Evolutionary conservation across 139 green algal genomes (phyloP).

Genomic region (Micromonas pusilla): DNA sequence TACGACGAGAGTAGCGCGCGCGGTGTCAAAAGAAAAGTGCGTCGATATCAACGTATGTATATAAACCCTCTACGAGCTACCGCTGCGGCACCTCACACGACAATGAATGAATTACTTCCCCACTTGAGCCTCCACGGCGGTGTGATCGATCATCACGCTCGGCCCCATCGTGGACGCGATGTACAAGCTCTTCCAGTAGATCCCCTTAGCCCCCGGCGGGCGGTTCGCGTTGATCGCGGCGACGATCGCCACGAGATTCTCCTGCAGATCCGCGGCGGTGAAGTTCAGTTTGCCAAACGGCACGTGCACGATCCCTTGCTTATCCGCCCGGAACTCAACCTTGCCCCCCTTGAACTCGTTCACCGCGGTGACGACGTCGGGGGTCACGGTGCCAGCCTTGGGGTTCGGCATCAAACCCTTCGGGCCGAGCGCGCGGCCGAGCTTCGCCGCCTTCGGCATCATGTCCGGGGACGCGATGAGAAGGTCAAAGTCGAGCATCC

Average conservation of each 20-base stretch:
- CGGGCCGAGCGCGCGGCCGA: slow-evolving; percentile 88
- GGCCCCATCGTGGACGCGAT: slow-evolving; percentile 95
- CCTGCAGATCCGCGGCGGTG: slow-evolving; percentile 67
- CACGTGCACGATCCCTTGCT: slow-evolving; percentile 94
- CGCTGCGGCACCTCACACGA: too few relatives aligned
- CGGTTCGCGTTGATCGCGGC: slow-evolving; percentile 71
- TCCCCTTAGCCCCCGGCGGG: slow-evolving; percentile 87
- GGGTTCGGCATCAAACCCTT: slow-evolving; percentile 98
- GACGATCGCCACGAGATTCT: slow-evolving; percentile 80
- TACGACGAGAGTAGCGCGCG: too few relatives aligned
- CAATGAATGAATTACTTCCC: neutral
- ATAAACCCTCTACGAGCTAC: too few relatives aligned
- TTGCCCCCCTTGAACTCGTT: slow-evolving; percentile 98
- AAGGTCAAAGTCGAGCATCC: slow-evolving; percentile 99
- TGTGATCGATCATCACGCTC: slow-evolving; percentile 57
- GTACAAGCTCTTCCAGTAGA: slow-evolving; percentile 93
- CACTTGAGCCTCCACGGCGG: neutral
- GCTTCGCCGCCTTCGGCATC: slow-evolving; percentile 99
- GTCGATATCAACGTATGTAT: too few relatives aligned
- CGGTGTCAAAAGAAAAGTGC: too few relatives aligned
- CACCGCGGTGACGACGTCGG: slow-evolving; percentile 87
- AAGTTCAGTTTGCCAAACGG: slow-evolving; percentile 88
- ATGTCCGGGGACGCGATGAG: slow-evolving; percentile 97
- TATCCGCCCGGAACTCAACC: slow-evolving; percentile 98
- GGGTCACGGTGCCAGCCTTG: slow-evolving; percentile 98